Conservation (phyloP, 192 early-diverging fungal genomes). For the Entomortierella beljakovae region DNA sequence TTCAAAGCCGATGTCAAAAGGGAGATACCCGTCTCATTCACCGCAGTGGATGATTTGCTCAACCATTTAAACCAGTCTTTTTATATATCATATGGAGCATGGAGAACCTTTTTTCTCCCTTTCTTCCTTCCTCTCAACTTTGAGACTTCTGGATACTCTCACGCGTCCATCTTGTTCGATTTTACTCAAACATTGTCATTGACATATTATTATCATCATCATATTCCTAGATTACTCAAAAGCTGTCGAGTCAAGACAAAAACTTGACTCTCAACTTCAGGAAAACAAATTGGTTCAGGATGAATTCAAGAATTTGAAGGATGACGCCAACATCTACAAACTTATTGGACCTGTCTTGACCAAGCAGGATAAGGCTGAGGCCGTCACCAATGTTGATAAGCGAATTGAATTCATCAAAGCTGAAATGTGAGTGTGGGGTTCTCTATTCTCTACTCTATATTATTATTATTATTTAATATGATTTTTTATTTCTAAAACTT, state of each 20-base stretch:
- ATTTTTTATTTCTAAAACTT: too few species aligned
- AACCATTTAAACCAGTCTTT: too few species aligned
- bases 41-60: background rate
- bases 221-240: slow-evolving; percentile 78
- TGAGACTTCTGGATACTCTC: too few species aligned
- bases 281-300: slow-evolving; percentile 95
- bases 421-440: slow-evolving; percentile 93
- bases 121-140: too few species aligned
- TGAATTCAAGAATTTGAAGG: slow-evolving; percentile 89
- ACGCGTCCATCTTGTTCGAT: too few species aligned
- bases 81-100: too few species aligned
- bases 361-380: slow-evolving; percentile 91
- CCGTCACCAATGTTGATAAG: slow-evolving; percentile 90
- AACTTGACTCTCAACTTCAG: slow-evolving; percentile 94
- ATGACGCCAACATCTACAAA: slow-evolving; percentile 92
- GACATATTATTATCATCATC: too few species aligned
- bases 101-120: too few species aligned
- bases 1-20: background rate
- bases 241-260: slow-evolving; percentile 79
- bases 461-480: too few species aligned
- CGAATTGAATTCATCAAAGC: slow-evolving; percentile 90
- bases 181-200: too few species aligned
- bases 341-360: slow-evolving; percentile 96
- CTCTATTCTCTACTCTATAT: background rate
- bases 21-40: background rate